Base-by-base conservation (phyloP, 2,329 filamentous ascomycete genomes). In the Colletotrichum endophyticum region DNA sequence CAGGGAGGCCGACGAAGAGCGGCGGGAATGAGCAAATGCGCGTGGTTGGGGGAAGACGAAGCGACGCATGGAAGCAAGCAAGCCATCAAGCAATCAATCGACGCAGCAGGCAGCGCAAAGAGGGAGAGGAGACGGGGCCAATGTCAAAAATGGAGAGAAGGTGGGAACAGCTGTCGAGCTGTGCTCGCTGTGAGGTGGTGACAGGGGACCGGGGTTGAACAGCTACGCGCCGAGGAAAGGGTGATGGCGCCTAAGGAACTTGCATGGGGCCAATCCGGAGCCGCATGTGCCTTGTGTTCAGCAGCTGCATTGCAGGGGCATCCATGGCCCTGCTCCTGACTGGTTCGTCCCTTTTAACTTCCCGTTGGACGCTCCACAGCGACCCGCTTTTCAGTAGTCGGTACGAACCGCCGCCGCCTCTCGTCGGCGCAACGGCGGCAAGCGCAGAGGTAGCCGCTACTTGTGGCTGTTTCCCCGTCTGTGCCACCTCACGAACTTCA, bases 171-270 rank as follows among this genome's bases (percentile, higher is more conserved):
- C 56, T 66, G 32, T 49, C 22, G 39, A 34, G 27, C 44, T 73
- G 19, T 67, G 16, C 12, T 44, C 34, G 4, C 62, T 22, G 13
- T 25, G 44, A 57, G 28, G 27, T 61, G 62, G 32, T 57, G 57
- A 64, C 67, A 77, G 39, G 69, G 71, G 34, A 62, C 75, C 53
- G 66, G 75, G 77, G 75, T 78, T 66, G 75, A 75, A 77, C 66
- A 68, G 16, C 70, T 78, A 78, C 77, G 77, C 77, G 77, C 77
- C 77, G 76, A 78, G 77, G 66, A 78, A 70, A 77, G 76, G 61
- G 77, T 78, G 77, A 78, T 73, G 77, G 77, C 77, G 77, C 77
- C 76, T 78, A 78, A 59, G 67, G 76, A 75, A 73, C 77, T 76
- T 78, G 77, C 77, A 78, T 78, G 66, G 76, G 70, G 76, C 77